Evolutionary conservation across 2,329 filamentous ascomycete species (phyloP), one percentile per base, ranked within the genome.

Genomic region (Colletotrichum simmondsii): DNA sequence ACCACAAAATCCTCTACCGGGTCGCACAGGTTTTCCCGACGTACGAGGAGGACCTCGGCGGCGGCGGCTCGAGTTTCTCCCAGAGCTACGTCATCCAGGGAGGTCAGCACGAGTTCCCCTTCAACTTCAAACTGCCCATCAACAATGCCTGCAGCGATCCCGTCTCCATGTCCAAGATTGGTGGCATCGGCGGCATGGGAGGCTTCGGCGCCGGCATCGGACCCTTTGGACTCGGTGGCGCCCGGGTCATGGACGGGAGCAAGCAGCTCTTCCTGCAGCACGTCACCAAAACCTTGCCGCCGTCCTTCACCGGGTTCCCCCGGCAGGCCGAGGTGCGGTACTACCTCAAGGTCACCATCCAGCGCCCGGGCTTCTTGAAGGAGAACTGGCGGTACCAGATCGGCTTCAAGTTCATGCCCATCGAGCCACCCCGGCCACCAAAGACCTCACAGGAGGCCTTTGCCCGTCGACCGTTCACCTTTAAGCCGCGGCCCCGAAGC

Each of bases 311-410:
- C n/a, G 95, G 94, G 3, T 95, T 97, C 76, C 94, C 94, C 0
- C 93, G 92, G 37, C 91, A 95, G 81, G 96, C 95, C 26, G 95
- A 98, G 82, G 95, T 98, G 73, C 90, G 92, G 76, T 99, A 99
- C 83, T 99, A 94, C 80, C 89, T 98, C 80, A 99, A 99, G 81
- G 95, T 93, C n/a, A 98, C 97, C 0, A 92, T 98, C 6, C 94
- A 95, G 78, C 88, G 95, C n/a, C 95, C 95, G 0, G 92, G 93
- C 16, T 88, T 98, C 72, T 94, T 97, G 83, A 96, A 96, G 80
- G 95, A 98, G 83, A 98, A 98, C 78, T 93, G 95, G 81, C 88
- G 95, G 24, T 87, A 87, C 75, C 85, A 89, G 74, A 79, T 88
- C 46, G 91, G 92, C 46, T 93, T 98, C 83, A 96, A 94, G 71